Evolutionary conservation across 2,329 filamentous ascomycete genomes (phyloP), one percentile per base, ranked within the genome.

Genomic region (Aspergillus fumigatiaffinis): DNA sequence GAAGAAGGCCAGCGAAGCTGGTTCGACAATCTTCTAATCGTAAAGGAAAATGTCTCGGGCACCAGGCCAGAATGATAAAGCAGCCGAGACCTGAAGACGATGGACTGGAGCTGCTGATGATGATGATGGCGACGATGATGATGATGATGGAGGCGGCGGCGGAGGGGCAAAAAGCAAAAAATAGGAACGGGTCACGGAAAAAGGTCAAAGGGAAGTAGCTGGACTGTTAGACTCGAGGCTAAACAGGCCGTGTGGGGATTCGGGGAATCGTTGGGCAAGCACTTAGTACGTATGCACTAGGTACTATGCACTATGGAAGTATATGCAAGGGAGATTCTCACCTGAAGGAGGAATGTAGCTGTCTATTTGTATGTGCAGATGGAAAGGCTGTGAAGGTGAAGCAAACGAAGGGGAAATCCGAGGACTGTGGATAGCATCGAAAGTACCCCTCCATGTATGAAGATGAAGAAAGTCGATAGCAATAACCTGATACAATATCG

Each of bases 21-120:
- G 50, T 47, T 51, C 21, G 44, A 35, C 47, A 28, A 10, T 38
- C 5, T 26, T 29, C 46, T 23, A 20, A 35, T 38, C 7, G 46
- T 44, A 49, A 38, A 29, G 21, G 26, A 41, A 41, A 56, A 52
- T 50, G 20, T n/a, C 55, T 61, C 55, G 57, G 59, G 59, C 58
- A 58, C 58, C 55, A 44, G 55, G 49, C 53, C 58, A 61, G 56
- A 59, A 51, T 51, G 56, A 49, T 51, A 52, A 35, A 14, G 32
- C 32, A 38, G 32, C 32, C 46, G 29, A 26, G 47, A 51, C 50
- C 51, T 46, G 23, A 57, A 42, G 55, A 60, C 41, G 44, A 52
- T 50, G 4, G 28, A 29, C 9, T 29, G 51, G 53, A 52, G 42
- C 29, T 48, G 42, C 52, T 53, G 58, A 49, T 44, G 53, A 51